Conservation (phyloP, 768 basidiomycete genomes). For the Leccinellum rugosiceps region DNA sequence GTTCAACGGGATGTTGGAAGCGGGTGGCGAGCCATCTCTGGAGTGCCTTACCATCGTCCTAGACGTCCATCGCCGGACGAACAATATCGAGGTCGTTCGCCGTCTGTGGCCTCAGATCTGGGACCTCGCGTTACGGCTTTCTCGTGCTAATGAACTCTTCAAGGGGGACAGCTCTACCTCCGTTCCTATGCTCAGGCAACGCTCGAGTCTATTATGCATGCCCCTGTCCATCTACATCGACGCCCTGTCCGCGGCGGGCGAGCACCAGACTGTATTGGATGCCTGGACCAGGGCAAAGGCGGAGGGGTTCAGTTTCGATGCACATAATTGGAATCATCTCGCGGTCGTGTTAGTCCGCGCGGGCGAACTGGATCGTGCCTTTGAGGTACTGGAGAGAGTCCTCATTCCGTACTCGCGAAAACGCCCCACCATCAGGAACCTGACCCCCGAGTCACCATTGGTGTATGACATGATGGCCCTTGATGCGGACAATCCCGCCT, state of each 20-base stretch:
- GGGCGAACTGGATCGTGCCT: slow-evolving; percentile 79
- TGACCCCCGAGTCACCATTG: slow-evolving; percentile 39
- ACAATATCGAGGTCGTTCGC: slow-evolving; percentile 52
- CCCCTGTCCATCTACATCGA: slow-evolving; percentile 84
- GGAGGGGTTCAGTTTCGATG: slow-evolving; percentile 74
- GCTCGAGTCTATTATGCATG: slow-evolving; percentile 60
- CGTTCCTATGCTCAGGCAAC: slow-evolving; percentile 24
- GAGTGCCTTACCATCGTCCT: slow-evolving; percentile 62
- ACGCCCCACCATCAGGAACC: slow-evolving; percentile 24
- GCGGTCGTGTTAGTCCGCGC: slow-evolving; percentile 72
- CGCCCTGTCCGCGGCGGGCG: slow-evolving; percentile 60
- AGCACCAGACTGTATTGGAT: slow-evolving; percentile 56
- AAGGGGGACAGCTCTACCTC: slow-evolving; percentile 13
- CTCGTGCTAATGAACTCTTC: slow-evolving; percentile 35
- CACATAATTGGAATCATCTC: slow-evolving; percentile 91
- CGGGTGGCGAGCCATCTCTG: slow-evolving; percentile 57
- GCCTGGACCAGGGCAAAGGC: slow-evolving; percentile 65
- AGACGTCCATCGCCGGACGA: slow-evolving; percentile 63
- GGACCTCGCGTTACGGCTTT: slow-evolving; percentile 48
- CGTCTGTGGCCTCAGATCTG: slow-evolving; percentile 69
- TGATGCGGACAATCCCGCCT: slow-evolving; percentile 23
- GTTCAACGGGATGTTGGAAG: slow-evolving; percentile 49
- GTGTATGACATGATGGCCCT: slow-evolving; percentile 32
- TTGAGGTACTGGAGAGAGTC: slow-evolving; percentile 76
- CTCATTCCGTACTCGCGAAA: slow-evolving; percentile 56